Evolutionary conservation across 352 stramenopile species (phyloP), one percentile per base, ranked within the genome.

Genomic region (Thraustochytrium sp.): DNA sequence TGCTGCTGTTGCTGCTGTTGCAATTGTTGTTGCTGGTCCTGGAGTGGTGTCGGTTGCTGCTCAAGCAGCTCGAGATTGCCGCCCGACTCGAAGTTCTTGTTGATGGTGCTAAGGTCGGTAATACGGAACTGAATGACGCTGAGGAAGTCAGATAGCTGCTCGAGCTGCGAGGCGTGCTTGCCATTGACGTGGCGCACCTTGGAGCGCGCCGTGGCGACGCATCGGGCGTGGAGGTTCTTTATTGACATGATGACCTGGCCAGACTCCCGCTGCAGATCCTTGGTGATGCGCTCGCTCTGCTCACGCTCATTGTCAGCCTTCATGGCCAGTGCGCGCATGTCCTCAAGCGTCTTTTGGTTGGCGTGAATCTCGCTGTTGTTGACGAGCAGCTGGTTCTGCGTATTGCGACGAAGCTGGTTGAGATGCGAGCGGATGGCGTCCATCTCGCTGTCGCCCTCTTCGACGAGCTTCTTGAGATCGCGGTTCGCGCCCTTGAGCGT

Each of bases 401-500:
- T 89, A 74, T 96, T 92, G 63, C 95, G 95, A 76, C 93, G 92
- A 87, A 94, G 95, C 34, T 85, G 90, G 26, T 90, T 84, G 82
- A 95, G 92, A 76, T 94, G 90, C 16, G 92, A 51, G 3, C 91
- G 88, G 76, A 96, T 94, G 51, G 84, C 86, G 74, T 96, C 91
- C 77, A 92, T 96, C 62, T 97, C 90, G 37, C 93, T 88, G 78
- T 96, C 91, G 85, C 94, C 90, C 11, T 89, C 86, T 44, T 89
- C 86, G 77, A 95, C 90, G 75, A 93, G 93, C 34, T 88, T 86
- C 16, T 86, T 89, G 51, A 95, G 61, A 46, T 95, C 92, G 16
- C 86, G 87, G 85, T 97, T 97, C 18, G 93, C 95, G 75, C 95
- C 92, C 59, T 93, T 92, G 26, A 97, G 87, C 16, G 93, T 97